phyloP scores from a whole-genome alignment of 2,329 filamentous ascomycete species.

The Pseudogymnoascus sp. region DNA sequence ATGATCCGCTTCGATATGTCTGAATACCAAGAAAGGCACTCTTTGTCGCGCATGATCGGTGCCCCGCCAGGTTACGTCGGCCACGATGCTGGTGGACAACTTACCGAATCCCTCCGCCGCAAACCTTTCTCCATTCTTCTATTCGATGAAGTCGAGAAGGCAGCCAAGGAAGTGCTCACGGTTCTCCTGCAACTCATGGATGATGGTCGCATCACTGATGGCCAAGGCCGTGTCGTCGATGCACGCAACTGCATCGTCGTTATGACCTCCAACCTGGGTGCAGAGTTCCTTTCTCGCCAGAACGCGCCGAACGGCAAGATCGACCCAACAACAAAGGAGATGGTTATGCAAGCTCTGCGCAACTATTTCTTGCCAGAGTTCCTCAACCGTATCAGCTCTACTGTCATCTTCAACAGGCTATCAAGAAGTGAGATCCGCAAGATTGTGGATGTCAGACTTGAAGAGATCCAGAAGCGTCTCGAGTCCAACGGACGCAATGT shows the following conservation, averaged over 20 bases:
- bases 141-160: constrained; percentile 98
- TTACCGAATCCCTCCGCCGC: constrained; percentile 88
- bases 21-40: constrained; percentile 95
- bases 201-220: constrained; percentile 95
- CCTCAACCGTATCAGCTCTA: constrained; percentile 92
- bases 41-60: constrained; percentile 94
- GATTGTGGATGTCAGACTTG: constrained; percentile 86
- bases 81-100: constrained; percentile 89
- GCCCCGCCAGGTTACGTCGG: constrained; percentile 95
- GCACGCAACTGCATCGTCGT: constrained; percentile 98
- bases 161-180: constrained; percentile 92
- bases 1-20: constrained; percentile 99
- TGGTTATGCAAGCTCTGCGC: constrained; percentile 84
- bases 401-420: constrained; percentile 97
- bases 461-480: constrained; percentile 89
- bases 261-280: constrained; percentile 96
- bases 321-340: constrained; percentile 73
- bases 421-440: constrained; percentile 82
- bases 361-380: constrained; percentile 98
- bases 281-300: constrained; percentile 81
- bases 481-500: constrained; percentile 78
- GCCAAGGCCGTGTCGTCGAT: constrained; percentile 89
- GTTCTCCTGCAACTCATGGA: constrained; percentile 99
- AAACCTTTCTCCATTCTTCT: constrained; percentile 96
- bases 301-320: constrained; percentile 74